Percentiles rank a stretch among this genome's conserved stretches.
Conservation (phyloP, 2,329 filamentous ascomycete species). For the Fusarium sulawesiense region DNA sequence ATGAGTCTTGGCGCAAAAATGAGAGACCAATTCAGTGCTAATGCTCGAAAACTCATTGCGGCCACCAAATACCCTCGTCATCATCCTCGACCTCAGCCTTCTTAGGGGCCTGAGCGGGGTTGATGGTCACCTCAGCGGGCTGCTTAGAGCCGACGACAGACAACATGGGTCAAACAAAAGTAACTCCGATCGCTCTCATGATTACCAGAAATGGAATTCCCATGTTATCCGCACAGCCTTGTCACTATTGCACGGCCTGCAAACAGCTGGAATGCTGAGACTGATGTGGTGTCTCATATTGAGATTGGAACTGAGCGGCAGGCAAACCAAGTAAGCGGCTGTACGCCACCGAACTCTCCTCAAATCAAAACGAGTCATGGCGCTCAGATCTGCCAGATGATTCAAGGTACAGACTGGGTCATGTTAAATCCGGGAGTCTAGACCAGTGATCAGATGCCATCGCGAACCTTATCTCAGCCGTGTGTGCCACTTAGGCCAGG, state of each 20-base stretch:
- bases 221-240: neutral
- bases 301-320: neutral
- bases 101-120: too few relatives aligned
- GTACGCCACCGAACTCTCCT: neutral
- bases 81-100: too few relatives aligned
- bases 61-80: neutral
- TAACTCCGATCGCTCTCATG: neutral
- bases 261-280: neutral
- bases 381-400: neutral
- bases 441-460: neutral
- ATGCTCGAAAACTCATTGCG: neutral
- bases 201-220: neutral
- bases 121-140: too few relatives aligned
- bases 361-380: neutral
- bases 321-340: neutral
- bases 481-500: neutral
- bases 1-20: neutral
- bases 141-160: neutral
- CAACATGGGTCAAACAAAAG: neutral
- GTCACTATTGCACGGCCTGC: neutral
- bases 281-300: neutral
- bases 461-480: neutral
- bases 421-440: neutral
- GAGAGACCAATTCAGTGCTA: neutral
- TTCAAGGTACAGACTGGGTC: neutral